Evolutionary conservation across 257 asterid species (phyloP), one percentile per base, ranked within the genome.

Genomic region (Capsicum pubescens): DNA sequence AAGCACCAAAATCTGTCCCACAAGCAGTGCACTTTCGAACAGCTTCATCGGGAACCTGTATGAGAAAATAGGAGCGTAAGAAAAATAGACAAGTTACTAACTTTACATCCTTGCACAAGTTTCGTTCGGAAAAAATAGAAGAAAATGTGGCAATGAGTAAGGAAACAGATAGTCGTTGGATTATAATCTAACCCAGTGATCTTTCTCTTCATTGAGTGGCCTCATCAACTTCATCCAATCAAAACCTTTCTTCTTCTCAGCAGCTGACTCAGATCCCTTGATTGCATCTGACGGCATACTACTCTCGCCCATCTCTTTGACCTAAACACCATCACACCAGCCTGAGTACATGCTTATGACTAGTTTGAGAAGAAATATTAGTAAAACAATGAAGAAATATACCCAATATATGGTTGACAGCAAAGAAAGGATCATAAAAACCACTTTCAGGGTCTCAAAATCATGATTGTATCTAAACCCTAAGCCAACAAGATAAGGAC

Each of bases 11-110:
- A 85, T 90, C 93, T 35, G 91, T 26, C 82, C 88, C 80, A 79
- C 99, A 95, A 79, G 91, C 89, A 68, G 86, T 89, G 88, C 99
- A 95, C 84, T 94, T 93, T 72, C 89, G 87, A 79, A 87, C 93
- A 89, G 95, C 97, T 85, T 94, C 99, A 87, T 95, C 98, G 55
- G 98, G 99, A 86, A 94, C 99, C 98, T 94, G 86, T 70, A 84
- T 14, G 57, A 52, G 77, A 71, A 84, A 67, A 87, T 39, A 74
- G 44, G 3, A n/a, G 17, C 58, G 9, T 71, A 71, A 14, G 35
- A 71, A 71, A 68, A 46, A 71, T 9, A 71, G 58, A 46, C 36
- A 2, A 71, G 58, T 71, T 46, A 58, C 58, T 36, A 71, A 46
- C 26, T 48, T 71, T 46, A 71, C 4, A 71, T 71, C 36, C n/a